Conservation (phyloP, 2,329 filamentous ascomycete genomes). For the Nannizziopsis barbatae region DNA sequence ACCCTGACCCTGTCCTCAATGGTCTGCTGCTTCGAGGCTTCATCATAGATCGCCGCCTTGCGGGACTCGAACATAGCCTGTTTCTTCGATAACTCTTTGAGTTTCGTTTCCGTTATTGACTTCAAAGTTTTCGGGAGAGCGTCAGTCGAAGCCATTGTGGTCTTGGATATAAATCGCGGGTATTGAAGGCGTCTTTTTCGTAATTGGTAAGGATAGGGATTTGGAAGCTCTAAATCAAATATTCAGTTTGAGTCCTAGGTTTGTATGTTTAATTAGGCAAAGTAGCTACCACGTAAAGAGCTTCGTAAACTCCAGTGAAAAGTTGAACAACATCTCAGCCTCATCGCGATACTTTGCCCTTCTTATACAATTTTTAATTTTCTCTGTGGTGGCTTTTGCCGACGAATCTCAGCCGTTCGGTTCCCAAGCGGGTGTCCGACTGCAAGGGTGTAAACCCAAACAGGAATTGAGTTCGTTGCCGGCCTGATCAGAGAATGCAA, state of each 20-base stretch:
- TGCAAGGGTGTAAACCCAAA: too few species aligned
- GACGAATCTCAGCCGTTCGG: too few species aligned
- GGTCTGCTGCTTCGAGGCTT: slow-evolving; percentile 22
- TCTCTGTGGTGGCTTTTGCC: too few species aligned
- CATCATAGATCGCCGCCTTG: slow-evolving; percentile 35
- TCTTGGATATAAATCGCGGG: not conserved
- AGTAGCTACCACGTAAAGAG: not conserved
- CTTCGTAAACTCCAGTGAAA: not conserved
- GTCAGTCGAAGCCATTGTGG: slow-evolving; percentile 22
- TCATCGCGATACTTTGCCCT: not conserved
- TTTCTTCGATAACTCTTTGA: slow-evolving; percentile 46
- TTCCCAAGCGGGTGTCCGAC: too few species aligned
- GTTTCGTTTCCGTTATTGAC: slow-evolving; percentile 46
- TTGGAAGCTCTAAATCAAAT: not conserved
- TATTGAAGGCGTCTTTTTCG: too few species aligned
- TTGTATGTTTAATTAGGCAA: too few species aligned
- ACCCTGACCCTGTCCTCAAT: slow-evolving; percentile 25
- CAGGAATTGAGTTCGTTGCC: too few species aligned
- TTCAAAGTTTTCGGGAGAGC: slow-evolving; percentile 44
- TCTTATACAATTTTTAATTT: not conserved
- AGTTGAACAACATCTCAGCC: not conserved
- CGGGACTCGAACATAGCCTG: slow-evolving; percentile 40
- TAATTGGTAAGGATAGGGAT: not conserved
- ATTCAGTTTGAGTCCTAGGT: not conserved
- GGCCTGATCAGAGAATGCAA: too few species aligned